Evolutionary conservation across 352 stramenopile genomes (phyloP).

Genomic region (Thraustotheca clavata): DNA sequence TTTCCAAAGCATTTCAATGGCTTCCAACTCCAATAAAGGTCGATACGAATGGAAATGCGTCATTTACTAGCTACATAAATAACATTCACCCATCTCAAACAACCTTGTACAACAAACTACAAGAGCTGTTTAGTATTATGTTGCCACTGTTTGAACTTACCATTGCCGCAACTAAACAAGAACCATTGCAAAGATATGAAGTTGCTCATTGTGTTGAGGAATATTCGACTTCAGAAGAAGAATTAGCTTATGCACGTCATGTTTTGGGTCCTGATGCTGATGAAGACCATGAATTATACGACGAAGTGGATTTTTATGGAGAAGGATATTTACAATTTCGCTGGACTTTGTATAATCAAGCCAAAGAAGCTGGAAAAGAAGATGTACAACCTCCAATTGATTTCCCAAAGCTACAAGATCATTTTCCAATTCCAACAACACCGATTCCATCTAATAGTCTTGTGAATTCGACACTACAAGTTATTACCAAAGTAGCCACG

Average conservation of each 20-base stretch:
- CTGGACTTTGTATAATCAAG: too few relatives aligned
- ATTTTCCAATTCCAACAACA: neutral
- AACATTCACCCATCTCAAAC: conserved; percentile 32
- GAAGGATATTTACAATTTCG: too few relatives aligned
- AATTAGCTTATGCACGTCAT: neutral
- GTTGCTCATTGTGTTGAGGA: neutral
- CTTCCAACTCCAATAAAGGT: conserved; percentile 33
- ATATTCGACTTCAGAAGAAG: neutral
- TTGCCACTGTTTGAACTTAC: conserved; percentile 34
- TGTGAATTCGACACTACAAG: conserved; percentile 25
- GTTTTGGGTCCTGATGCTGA: too few relatives aligned
- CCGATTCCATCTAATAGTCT: conserved; percentile 19
- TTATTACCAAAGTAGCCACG: conserved; percentile 44
- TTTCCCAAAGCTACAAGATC: neutral
- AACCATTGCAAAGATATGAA: neutral
- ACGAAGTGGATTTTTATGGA: neutral
- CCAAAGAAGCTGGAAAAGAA: too few relatives aligned
- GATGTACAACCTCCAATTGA: neutral
- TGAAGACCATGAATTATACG: neutral
- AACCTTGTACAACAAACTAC: conserved; percentile 30
- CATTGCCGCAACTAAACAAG: neutral
- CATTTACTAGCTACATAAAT: conserved; percentile 42
- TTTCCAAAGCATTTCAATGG: conserved; percentile 31
- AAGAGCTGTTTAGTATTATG: conserved; percentile 28
- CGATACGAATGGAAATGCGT: conserved; percentile 16